Conservation (phyloP, 176 grass and related monocot species). For the Dendrocalamus sinicus region DNA sequence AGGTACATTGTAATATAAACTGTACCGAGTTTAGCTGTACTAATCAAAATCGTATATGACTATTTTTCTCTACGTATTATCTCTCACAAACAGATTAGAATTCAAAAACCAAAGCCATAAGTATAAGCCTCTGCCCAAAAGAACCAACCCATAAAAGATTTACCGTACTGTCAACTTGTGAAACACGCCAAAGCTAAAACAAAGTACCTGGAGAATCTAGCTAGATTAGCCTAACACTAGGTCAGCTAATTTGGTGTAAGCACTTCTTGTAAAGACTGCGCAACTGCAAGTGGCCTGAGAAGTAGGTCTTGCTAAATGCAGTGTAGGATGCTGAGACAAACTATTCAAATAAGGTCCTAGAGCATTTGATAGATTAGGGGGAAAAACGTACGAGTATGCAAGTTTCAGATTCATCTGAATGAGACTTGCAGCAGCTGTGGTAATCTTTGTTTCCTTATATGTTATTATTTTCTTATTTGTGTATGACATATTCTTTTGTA, state of each 20-base stretch:
- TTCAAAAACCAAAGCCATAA: too few relatives aligned
- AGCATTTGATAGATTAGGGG: constrained; percentile 41
- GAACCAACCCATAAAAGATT: background rate
- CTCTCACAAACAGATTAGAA: too few relatives aligned
- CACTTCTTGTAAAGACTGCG: constrained; percentile 34
- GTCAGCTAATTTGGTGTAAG: constrained; percentile 27
- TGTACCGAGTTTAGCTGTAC: too few relatives aligned
- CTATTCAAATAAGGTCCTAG: constrained; percentile 36
- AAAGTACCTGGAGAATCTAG: constrained; percentile 45
- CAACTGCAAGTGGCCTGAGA: constrained; percentile 35
- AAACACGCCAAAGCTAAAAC: constrained; percentile 43
- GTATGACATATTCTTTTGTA: too few relatives aligned
- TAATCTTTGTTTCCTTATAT: background rate
- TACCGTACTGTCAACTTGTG: constrained; percentile 37
- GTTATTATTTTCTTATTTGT: too few relatives aligned
- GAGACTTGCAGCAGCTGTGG: constrained; percentile 33
- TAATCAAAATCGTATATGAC: too few relatives aligned
- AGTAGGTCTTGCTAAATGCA: constrained; percentile 35
- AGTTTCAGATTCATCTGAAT: constrained; percentile 52
- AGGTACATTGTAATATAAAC: too few relatives aligned
- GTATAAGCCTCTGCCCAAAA: too few relatives aligned
- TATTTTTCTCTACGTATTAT: too few relatives aligned
- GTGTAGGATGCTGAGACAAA: constrained; percentile 36
- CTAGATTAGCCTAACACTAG: constrained; percentile 45
- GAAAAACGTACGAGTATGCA: constrained; percentile 35